These are phyloP conservation scores for Stropharia rugosoannulata DNA, from an alignment of 768 basidiomycete genomes.

Conservation along the genomic window DNA sequence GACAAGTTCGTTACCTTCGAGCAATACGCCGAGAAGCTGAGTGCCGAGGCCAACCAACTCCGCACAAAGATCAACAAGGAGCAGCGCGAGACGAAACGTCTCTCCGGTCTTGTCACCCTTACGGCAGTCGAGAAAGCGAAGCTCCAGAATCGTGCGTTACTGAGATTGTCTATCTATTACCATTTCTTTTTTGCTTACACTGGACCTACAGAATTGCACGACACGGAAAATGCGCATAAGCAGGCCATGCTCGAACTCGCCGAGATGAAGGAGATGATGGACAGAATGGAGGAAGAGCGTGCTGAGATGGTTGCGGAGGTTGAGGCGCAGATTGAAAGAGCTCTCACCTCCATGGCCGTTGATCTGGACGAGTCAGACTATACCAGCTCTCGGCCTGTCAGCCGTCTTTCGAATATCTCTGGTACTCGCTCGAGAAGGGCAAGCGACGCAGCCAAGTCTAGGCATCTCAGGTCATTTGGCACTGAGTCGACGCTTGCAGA, in stretches of 20 bases:
- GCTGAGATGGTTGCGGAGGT: slow-evolving; percentile 92
- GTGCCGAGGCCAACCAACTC: slow-evolving; percentile 81
- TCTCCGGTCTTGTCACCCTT: slow-evolving; percentile 76
- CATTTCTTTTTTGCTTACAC: slow-evolving; percentile 3
- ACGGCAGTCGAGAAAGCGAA: slow-evolving; percentile 79
- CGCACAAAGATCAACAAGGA: slow-evolving; percentile 89
- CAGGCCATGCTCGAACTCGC: slow-evolving; percentile 81
- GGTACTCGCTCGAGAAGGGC: slow-evolving; percentile 54
- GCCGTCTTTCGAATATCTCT: slow-evolving; percentile 63
- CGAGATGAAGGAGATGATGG: slow-evolving; percentile 82
- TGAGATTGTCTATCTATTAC: neutral
- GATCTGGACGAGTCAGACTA: slow-evolving; percentile 80
- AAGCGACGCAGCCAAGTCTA: slow-evolving; percentile 56
- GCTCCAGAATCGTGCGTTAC: slow-evolving; percentile 70
- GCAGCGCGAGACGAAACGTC: slow-evolving; percentile 82
- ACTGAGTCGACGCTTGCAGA: slow-evolving; percentile 84
- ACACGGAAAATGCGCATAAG: slow-evolving; percentile 80
- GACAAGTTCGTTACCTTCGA: slow-evolving; percentile 95
- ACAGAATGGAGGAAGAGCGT: slow-evolving; percentile 84
- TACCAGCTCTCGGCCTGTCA: slow-evolving; percentile 63
- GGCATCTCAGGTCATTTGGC: slow-evolving; percentile 65
- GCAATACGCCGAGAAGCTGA: slow-evolving; percentile 89
- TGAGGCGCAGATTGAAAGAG: slow-evolving; percentile 87
- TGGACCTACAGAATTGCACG: slow-evolving; percentile 58
- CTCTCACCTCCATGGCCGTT: slow-evolving; percentile 82